These are phyloP conservation scores for Rhododendron ferrugineum DNA, from an alignment of 148 eudicot species.

Conservation along the genomic window DNA sequence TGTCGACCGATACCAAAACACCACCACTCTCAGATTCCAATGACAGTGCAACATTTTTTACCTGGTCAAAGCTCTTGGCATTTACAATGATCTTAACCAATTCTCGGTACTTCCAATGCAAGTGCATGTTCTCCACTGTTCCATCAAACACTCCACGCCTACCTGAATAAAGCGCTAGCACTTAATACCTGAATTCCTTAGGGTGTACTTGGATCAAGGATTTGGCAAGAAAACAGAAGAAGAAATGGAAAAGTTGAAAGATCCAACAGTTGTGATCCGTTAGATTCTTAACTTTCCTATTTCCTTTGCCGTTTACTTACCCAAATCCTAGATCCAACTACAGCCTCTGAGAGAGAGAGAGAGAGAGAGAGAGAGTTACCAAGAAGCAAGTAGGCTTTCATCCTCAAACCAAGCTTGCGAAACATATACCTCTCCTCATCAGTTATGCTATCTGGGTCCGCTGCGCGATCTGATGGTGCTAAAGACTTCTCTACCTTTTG, in stretches of 20 bases:
- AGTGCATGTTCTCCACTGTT: conserved; percentile 98
- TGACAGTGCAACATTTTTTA: conserved; percentile 65
- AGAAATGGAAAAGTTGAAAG: neutral
- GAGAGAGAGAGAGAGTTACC: conserved; percentile 28
- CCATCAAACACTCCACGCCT: conserved; percentile 97
- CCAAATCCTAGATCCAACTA: neutral
- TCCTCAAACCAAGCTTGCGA: conserved; percentile 90
- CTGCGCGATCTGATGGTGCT: conserved; percentile 52
- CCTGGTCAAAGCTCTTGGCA: conserved; percentile 64
- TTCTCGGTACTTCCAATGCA: conserved; percentile 98
- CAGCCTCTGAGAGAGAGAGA: neutral
- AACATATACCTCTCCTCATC: conserved; percentile 98
- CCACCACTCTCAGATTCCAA: conserved; percentile 99
- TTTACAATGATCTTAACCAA: conserved; percentile 79
- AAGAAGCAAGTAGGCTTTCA: conserved; percentile 96
- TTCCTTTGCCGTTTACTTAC: neutral
- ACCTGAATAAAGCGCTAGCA: conserved; percentile 39
- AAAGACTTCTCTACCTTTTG: conserved; percentile 72
- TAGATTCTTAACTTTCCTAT: neutral
- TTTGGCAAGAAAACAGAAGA: neutral
- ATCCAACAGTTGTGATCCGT: neutral
- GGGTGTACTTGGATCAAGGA: neutral
- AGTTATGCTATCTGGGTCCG: conserved; percentile 70
- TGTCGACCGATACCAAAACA: conserved; percentile 83
- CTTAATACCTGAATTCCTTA: conserved; percentile 6